Evolutionary conservation across 148 eudicot genomes (phyloP), one percentile per base, ranked within the genome.

Genomic region (Euryodendron excelsum): DNA sequence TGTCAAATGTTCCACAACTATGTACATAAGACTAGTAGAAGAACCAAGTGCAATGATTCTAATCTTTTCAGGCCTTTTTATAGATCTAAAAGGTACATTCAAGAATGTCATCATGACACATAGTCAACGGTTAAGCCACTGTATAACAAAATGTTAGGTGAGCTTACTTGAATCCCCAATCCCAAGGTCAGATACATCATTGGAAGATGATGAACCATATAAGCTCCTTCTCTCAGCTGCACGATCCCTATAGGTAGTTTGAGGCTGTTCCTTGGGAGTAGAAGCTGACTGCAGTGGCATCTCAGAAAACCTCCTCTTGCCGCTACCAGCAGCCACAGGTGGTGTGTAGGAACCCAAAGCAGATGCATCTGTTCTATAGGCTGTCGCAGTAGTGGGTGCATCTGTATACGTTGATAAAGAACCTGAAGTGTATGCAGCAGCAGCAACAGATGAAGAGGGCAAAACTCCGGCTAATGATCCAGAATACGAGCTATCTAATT

Each of bases 221-320:
- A 96, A 91, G 79, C 85, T 96, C 84, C 99, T 92, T 83, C 99
- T 82, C 84, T 96, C 99, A 47, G 99, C 99, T 23, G 99, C 99
- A 67, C 99, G 99, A 75, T 96, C 99, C 67, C 99, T 87, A 69
- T 96, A 96, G 44, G 90, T 75, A 21, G 90, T 80, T 62, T 91
- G 93, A 72, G 89, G 14, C 7, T 89, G 97, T 75, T 92, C 98
- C 78, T 82, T 91, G 60, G 77, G 85, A 55, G 14, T 21, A 72
- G 74, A 77, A 80, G 84, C 84, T 2, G 90, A 63, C 70, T 69
- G 88, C 76, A 85, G 53, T 11, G 99, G 99, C 81, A 88, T 77
- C 91, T 96, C 99, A 27, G 99, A 96, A 77, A 96, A 96, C 89
- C 98, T 89, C 84, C 99, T 91, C 85, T 82, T 96, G 69, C 97